These are phyloP conservation scores for Strigomonas galati DNA, from an alignment of 208 protist species.

Conservation along the genomic window DNA sequence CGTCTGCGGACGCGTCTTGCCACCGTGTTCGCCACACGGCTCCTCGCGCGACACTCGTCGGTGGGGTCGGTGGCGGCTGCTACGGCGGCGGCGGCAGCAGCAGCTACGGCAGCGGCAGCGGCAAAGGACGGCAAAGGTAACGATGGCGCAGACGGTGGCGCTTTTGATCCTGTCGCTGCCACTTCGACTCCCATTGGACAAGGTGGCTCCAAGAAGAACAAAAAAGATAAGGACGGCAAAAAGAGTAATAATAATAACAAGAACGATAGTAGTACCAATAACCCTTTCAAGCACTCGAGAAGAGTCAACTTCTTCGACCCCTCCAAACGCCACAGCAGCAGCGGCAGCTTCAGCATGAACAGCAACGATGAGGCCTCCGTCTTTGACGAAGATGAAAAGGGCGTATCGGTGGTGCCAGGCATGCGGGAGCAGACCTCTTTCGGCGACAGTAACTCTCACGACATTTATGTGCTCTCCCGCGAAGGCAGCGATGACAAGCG, in stretches of 20 bases:
- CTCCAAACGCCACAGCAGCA: background rate
- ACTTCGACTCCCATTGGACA: too few species aligned
- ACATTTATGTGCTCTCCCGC: too few species aligned
- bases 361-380: too few species aligned
- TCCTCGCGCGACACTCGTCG: background rate
- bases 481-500: too few species aligned
- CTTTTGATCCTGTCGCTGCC: background rate
- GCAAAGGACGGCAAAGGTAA: background rate
- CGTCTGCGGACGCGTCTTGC: constrained; percentile 42
- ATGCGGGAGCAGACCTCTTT: too few species aligned
- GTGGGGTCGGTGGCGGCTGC: background rate
- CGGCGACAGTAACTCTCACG: too few species aligned
- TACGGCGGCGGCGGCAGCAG: background rate
- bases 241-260: background rate
- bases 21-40: constrained; percentile 17
- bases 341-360: too few species aligned
- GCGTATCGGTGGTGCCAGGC: too few species aligned
- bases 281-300: background rate
- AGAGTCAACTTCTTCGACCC: background rate
- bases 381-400: too few species aligned
- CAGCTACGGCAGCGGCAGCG: background rate
- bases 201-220: too few species aligned
- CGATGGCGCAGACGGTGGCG: background rate
- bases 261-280: background rate
- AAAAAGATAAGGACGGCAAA: background rate